Conservation (phyloP, 179 eudicot genomes). For the Vitellaria paradoxa region DNA sequence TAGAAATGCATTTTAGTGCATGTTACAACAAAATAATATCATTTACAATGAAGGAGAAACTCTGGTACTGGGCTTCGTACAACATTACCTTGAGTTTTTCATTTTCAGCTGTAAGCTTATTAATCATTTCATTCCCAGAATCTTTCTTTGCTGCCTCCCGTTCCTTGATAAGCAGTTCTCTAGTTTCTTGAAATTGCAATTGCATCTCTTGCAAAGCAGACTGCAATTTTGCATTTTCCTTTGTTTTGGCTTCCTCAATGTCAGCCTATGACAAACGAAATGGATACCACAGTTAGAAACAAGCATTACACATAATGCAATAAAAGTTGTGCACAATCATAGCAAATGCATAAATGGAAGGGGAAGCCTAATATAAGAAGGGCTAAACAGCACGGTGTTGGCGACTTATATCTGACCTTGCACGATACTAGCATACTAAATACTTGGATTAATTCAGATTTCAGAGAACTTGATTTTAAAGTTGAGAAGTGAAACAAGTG, state of each 20-base stretch:
- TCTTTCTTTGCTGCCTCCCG: conserved; percentile 39
- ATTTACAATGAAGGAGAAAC: neutral
- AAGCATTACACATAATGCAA: neutral
- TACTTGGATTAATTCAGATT: too few species aligned
- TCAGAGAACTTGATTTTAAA: too few species aligned
- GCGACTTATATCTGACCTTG: neutral
- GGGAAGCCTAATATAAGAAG: neutral
- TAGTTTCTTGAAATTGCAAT: conserved; percentile 59
- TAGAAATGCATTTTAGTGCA: too few species aligned
- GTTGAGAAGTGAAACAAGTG: neutral
- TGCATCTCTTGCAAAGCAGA: conserved; percentile 68
- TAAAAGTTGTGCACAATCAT: neutral
- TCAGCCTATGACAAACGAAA: conserved; percentile 42
- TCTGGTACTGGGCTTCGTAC: neutral
- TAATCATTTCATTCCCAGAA: conserved; percentile 31
- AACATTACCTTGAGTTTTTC: conserved; percentile 68
- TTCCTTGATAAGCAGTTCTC: conserved; percentile 52
- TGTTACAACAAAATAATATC: too few species aligned
- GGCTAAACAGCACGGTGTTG: neutral
- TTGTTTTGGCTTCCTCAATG: conserved; percentile 64
- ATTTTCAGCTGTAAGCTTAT: conserved; percentile 70
- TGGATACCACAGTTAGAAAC: conserved; percentile 7
- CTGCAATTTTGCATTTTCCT: conserved; percentile 64
- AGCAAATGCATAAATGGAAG: neutral
- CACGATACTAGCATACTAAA: neutral